Evolutionary conservation across 768 basidiomycete genomes (phyloP).

Genomic region (Boletales sp.): DNA sequence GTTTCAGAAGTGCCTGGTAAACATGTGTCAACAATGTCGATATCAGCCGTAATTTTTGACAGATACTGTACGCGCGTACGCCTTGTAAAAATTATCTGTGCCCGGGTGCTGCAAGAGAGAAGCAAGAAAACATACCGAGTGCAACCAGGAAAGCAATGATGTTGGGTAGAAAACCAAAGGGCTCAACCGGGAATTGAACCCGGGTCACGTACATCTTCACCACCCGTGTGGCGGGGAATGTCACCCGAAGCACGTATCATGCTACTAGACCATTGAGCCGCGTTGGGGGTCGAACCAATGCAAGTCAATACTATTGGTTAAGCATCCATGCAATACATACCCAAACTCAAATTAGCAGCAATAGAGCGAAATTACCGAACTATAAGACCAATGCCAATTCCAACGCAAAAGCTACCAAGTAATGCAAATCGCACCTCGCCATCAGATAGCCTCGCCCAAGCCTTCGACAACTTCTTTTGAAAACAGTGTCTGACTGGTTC

Average conservation of each 20-base stretch:
- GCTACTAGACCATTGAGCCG: constrained; percentile 32
- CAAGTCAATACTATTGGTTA: no score
- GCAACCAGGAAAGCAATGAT: no score
- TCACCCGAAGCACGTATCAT: constrained; percentile 34
- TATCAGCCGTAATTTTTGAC: not conserved
- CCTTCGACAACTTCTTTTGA: constrained; percentile 17
- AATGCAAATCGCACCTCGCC: constrained; percentile 32
- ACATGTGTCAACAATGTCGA: constrained; percentile 10
- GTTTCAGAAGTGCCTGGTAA: constrained; percentile 13
- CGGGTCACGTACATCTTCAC: constrained; percentile 34
- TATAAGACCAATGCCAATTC: constrained; percentile 42
- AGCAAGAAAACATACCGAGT: not conserved
- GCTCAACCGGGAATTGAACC: constrained; percentile 33
- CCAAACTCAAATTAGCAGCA: no score
- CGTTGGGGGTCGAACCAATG: no score
- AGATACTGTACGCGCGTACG: no score
- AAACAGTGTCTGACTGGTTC: constrained; percentile 39
- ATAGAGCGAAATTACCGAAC: constrained; percentile 17
- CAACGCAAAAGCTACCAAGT: constrained; percentile 42
- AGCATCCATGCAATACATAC: no score
- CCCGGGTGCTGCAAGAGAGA: no score
- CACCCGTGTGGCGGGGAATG: constrained; percentile 12
- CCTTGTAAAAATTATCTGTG: no score
- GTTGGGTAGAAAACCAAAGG: constrained; percentile 9
- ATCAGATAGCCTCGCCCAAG: constrained; percentile 24